These are phyloP conservation scores for Aeschynomene evenia DNA, from an alignment of 306 rosid species.

Conservation along the genomic window DNA sequence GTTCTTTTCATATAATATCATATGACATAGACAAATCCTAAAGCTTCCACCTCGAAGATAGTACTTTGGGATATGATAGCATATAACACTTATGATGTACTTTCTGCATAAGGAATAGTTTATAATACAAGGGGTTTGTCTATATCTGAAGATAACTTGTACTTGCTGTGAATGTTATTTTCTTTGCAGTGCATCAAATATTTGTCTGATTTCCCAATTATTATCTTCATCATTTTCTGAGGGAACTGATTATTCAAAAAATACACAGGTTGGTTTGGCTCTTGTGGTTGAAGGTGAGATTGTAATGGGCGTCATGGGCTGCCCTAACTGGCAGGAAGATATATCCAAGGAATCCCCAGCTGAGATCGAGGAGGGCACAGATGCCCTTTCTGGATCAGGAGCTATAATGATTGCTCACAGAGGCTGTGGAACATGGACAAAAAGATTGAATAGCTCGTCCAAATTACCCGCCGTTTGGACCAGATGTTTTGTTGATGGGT, in stretches of 20 bases:
- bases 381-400: conserved; percentile 50
- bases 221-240: conserved; percentile 9
- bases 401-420: conserved; percentile 73
- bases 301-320: conserved; percentile 82
- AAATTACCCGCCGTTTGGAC: conserved; percentile 53
- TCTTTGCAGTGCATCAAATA: conserved; percentile 7
- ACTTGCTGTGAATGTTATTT: conserved; percentile 3
- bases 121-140: neutral
- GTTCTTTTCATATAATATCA: neutral
- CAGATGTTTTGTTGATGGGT: conserved; percentile 65
- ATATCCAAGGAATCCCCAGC: conserved; percentile 35
- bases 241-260: neutral
- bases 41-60: conserved; percentile 9
- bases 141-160: neutral
- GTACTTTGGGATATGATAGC: too few relatives aligned
- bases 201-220: neutral
- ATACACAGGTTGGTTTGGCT: conserved; percentile 86
- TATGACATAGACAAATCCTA: neutral
- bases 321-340: conserved; percentile 79
- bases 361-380: conserved; percentile 35
- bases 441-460: conserved; percentile 37
- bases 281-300: conserved; percentile 83
- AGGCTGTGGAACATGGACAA: conserved; percentile 82
- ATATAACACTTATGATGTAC: conserved; percentile 3
- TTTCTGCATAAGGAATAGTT: neutral